Evolutionary conservation across 169 alveolate genomes (phyloP).

Genomic region (Amoebophrya sp.): DNA sequence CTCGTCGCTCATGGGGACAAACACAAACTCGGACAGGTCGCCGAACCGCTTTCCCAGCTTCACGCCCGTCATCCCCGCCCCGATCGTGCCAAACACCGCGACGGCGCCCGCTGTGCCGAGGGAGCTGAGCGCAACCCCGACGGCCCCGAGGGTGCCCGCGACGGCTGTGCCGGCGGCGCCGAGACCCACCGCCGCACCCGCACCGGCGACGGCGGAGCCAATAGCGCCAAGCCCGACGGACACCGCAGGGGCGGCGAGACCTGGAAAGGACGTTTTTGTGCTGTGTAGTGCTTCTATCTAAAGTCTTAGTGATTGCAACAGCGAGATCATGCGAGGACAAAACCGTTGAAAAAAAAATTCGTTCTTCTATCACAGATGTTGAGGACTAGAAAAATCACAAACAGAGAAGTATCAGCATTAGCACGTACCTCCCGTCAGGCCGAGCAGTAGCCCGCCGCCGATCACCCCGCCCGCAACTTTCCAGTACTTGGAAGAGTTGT

Average conservation of each 20-base stretch:
- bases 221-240: not conserved
- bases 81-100: not conserved
- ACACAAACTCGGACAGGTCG: not conserved
- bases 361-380: too few relatives aligned
- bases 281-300: too few relatives aligned
- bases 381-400: too few relatives aligned
- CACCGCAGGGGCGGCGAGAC: constrained; percentile 18
- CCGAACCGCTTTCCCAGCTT: constrained; percentile 7
- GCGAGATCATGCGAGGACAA: too few relatives aligned
- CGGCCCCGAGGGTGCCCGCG: not conserved
- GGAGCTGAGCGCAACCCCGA: not conserved
- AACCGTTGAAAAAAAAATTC: too few relatives aligned
- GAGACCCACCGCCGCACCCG: constrained; percentile 12
- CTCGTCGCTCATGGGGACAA: not conserved
- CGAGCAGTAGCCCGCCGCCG: not conserved
- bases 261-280: too few relatives aligned
- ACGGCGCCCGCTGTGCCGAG: constrained; percentile 15
- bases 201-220: constrained; percentile 2
- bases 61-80: not conserved
- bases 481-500: not conserved
- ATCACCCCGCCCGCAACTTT: not conserved
- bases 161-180: constrained; percentile 7
- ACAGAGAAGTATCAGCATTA: too few relatives aligned
- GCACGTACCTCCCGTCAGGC: not conserved
- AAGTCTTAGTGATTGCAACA: too few relatives aligned